Conservation (phyloP, 768 basidiomycete species). For the Tylopilus rubrobrunneus region DNA sequence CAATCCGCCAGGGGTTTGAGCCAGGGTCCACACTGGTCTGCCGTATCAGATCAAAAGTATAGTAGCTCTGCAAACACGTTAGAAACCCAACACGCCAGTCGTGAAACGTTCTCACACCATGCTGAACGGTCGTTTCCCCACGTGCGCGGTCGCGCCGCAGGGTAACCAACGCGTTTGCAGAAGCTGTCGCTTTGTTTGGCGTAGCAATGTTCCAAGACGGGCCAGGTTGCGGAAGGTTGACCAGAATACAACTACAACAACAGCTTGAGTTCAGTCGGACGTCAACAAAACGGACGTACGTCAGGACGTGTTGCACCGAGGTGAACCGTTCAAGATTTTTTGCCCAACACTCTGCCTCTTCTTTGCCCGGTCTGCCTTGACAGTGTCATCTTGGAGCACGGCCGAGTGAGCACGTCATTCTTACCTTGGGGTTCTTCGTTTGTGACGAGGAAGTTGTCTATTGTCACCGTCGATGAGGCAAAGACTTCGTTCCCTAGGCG, state of each 20-base stretch:
- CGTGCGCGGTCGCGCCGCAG: slow-evolving; percentile 23
- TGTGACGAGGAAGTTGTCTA: slow-evolving; percentile 22
- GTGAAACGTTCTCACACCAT: slow-evolving; percentile 18
- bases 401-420: neutral
- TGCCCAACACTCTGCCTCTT: slow-evolving; percentile 21
- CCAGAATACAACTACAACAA: slow-evolving; percentile 17
- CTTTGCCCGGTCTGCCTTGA: slow-evolving; percentile 14
- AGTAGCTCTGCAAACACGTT: slow-evolving; percentile 15
- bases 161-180: slow-evolving; percentile 23
- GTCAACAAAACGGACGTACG: slow-evolving; percentile 11
- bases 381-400: slow-evolving; percentile 3
- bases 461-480: slow-evolving; percentile 18
- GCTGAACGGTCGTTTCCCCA: slow-evolving; percentile 20
- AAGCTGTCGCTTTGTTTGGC: slow-evolving; percentile 19
- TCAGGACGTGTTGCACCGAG: slow-evolving; percentile 22
- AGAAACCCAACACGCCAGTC: neutral
- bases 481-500: slow-evolving; percentile 26
- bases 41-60: slow-evolving; percentile 24
- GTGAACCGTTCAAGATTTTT: slow-evolving; percentile 21
- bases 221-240: slow-evolving; percentile 25
- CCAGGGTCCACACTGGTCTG: slow-evolving; percentile 9
- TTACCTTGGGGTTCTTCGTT: slow-evolving; percentile 19
- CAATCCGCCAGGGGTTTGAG: slow-evolving; percentile 25
- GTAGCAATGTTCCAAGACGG: slow-evolving; percentile 18
- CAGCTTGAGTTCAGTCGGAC: neutral